phyloP scores from a whole-genome alignment of 805 yeast genomes.

The Candida suzukii region DNA sequence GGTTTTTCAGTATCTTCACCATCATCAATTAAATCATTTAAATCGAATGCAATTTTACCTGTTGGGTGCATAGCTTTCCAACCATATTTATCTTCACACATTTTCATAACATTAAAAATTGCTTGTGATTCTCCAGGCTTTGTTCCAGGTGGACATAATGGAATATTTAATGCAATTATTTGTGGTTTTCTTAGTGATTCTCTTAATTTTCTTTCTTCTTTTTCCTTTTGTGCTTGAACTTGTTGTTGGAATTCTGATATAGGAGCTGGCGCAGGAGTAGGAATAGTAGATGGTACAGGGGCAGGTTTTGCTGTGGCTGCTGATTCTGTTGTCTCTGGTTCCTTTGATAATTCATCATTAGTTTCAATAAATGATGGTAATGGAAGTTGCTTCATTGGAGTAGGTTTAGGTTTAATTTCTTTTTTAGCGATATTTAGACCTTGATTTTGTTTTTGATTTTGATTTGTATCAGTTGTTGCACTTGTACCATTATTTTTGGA shows the following conservation, averaged over 20 bases:
- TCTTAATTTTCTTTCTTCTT: slow-evolving; percentile 8
- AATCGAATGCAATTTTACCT: slow-evolving; percentile 49
- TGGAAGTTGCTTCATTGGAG: not conserved
- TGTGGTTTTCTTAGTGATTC: slow-evolving; percentile 29
- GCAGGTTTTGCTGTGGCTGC: no score
- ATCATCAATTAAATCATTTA: slow-evolving; percentile 44
- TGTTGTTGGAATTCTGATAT: no score
- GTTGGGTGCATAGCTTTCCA: slow-evolving; percentile 66
- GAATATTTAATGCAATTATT: slow-evolving; percentile 49
- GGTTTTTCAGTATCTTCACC: slow-evolving; percentile 42
- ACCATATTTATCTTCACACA: slow-evolving; percentile 83
- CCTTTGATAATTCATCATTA: not conserved
- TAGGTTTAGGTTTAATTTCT: not conserved
- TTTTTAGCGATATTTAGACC: no score
- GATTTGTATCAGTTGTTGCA: no score
- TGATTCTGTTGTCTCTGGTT: no score
- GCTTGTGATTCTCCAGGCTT: slow-evolving; percentile 50
- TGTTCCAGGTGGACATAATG: slow-evolving; percentile 40
- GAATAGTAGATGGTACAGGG: no score
- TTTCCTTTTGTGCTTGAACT: not conserved
- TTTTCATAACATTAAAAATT: slow-evolving; percentile 61
- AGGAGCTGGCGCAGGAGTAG: no score
- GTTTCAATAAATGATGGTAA: not conserved
- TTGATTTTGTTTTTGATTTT: no score
- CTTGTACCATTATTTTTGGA: no score